A percentile compares a stretch with the other conserved stretches of the same genome.
Conservation (phyloP, 2,329 filamentous ascomycete species). For the Cercospora sesami region DNA sequence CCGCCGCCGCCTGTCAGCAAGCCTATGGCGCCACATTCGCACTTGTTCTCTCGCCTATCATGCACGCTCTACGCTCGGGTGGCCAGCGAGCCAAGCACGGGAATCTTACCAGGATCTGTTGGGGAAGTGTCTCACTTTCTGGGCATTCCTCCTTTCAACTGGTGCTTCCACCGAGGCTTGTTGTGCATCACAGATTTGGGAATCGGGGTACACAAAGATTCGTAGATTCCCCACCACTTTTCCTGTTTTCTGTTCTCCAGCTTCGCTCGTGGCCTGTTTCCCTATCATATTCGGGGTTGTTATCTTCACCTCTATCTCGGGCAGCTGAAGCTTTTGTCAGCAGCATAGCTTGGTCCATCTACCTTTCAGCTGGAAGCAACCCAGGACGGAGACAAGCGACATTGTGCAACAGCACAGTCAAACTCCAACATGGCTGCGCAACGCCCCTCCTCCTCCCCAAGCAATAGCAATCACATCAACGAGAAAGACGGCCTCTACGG, state of each 20-base stretch:
- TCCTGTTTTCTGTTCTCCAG: neutral
- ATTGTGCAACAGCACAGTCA: neutral
- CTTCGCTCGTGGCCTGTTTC: neutral
- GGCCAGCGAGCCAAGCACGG: slow-evolving; percentile 2
- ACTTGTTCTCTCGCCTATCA: neutral
- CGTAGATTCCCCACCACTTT: neutral
- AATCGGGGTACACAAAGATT: neutral
- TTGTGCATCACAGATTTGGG: neutral
- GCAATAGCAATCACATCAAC: neutral
- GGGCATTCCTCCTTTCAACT: neutral
- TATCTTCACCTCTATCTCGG: neutral
- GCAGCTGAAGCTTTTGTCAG: neutral
- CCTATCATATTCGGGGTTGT: neutral
- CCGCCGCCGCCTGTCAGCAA: neutral
- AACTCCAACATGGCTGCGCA: neutral
- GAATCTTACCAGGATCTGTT: neutral
- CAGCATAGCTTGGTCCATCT: neutral
- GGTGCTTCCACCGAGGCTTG: slow-evolving; percentile 2
- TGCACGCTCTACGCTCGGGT: neutral
- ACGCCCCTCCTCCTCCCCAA: neutral
- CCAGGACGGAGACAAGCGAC: neutral
- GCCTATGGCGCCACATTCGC: neutral
- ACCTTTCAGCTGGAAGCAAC: neutral
- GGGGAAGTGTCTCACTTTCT: neutral
- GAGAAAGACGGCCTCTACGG: slow-evolving; percentile 13